Evolutionary conservation across 2,329 filamentous ascomycete genomes (phyloP).

Genomic region (Hymenoscyphus scutula): DNA sequence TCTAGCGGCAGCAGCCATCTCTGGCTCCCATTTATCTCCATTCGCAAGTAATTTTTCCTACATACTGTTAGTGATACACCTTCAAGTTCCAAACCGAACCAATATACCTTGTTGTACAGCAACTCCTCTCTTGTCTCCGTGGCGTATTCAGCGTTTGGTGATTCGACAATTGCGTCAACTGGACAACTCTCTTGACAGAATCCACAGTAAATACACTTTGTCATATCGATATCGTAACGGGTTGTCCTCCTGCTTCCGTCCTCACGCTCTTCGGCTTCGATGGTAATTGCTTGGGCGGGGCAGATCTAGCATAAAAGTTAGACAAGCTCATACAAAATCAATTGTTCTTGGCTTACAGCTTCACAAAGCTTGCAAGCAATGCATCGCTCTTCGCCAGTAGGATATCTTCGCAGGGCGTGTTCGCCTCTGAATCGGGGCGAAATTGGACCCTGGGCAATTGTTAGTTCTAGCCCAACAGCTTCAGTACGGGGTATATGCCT

Average conservation of each 20-base stretch:
- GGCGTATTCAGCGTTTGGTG: constrained; percentile 71
- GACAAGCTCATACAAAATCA: neutral
- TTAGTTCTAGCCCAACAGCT: constrained; percentile 23
- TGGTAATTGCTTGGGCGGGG: constrained; percentile 97
- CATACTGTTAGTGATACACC: constrained; percentile 2
- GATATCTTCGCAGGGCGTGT: constrained; percentile 93
- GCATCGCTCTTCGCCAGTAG: constrained; percentile 96
- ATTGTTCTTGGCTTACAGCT: constrained; percentile 52
- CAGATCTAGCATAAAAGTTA: constrained; percentile 61
- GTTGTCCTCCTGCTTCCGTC: constrained; percentile 94
- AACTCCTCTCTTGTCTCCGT: constrained; percentile 86
- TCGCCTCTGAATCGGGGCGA: constrained; percentile 97
- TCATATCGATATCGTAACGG: constrained; percentile 99
- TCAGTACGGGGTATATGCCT: constrained; percentile 50
- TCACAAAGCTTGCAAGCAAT: constrained; percentile 99
- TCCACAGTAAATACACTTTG: constrained; percentile 99
- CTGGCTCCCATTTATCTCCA: constrained; percentile 96
- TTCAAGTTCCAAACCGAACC: constrained; percentile 38
- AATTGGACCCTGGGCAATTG: constrained; percentile 70
- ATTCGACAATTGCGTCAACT: constrained; percentile 88
- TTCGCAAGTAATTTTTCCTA: constrained; percentile 85
- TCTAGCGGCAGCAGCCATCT: constrained; percentile 86
- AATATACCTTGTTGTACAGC: constrained; percentile 83
- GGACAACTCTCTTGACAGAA: constrained; percentile 99
- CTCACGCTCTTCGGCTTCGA: constrained; percentile 96